Evolutionary conservation across 495 filamentous ascomycete species (phyloP).

Genomic region (Aspergillus olivimuriae): DNA sequence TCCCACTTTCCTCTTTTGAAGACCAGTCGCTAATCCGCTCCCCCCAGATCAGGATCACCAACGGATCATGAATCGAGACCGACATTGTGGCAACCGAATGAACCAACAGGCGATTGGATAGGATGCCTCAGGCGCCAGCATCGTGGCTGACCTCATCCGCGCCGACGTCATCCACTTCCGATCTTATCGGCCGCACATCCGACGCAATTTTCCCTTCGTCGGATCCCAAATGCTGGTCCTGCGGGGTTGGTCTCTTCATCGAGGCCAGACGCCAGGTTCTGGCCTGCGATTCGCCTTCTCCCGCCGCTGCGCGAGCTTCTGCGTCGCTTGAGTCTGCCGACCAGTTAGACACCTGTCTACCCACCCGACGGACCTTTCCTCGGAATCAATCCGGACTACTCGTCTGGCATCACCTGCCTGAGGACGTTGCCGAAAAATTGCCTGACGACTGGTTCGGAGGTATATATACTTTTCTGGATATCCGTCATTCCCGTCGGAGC

Average conservation of each 20-base stretch:
- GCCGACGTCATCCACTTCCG: slow-evolving; percentile 8
- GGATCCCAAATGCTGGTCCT: slow-evolving; percentile 2
- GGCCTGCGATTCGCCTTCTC: not conserved
- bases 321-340: slow-evolving; percentile 2
- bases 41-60: too few species aligned
- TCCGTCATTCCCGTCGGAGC: too few species aligned
- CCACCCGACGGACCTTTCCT: slow-evolving; percentile 10
- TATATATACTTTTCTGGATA: slow-evolving; percentile 1
- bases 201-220: slow-evolving; percentile 4
- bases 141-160: too few species aligned
- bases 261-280: not conserved
- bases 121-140: not conserved
- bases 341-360: slow-evolving; percentile 2
- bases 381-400: slow-evolving; percentile 10
- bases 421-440: not conserved
- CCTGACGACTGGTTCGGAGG: not conserved
- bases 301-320: not conserved
- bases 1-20: too few species aligned
- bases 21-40: too few species aligned
- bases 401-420: too few species aligned
- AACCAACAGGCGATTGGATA: too few species aligned
- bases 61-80: too few species aligned
- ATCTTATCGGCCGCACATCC: slow-evolving; percentile 17
- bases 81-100: too few species aligned
- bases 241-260: slow-evolving; percentile 8